Percentiles rank a stretch among this genome's conserved stretches.
These are phyloP conservation scores for Cardiospermum halicacabum DNA, from an alignment of 345 rosid species.

Conservation along the genomic window DNA sequence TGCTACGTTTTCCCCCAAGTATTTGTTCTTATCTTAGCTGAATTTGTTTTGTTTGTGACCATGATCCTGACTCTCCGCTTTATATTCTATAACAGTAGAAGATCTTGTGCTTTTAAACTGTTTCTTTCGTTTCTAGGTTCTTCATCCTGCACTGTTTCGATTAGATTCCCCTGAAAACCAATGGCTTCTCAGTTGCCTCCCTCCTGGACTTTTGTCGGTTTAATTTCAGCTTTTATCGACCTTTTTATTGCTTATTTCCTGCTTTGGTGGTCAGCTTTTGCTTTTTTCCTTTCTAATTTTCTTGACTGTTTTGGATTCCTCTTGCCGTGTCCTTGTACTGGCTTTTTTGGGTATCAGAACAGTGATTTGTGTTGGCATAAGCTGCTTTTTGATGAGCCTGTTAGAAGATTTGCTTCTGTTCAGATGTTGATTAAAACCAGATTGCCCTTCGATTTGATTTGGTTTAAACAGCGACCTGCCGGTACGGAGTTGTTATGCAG, in stretches of 20 bases:
- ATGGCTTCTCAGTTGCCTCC: slow-evolving; percentile 30
- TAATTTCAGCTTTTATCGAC: slow-evolving; percentile 58
- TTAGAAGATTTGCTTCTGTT: slow-evolving; percentile 41
- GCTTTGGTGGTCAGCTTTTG: slow-evolving; percentile 49
- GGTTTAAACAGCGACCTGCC: slow-evolving; percentile 31
- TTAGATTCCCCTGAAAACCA: not conserved
- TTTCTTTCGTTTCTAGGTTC: not conserved
- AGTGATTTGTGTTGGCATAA: slow-evolving; percentile 41
- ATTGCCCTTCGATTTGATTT: slow-evolving; percentile 35
- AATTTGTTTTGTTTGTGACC: not conserved
- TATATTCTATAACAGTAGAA: not conserved
- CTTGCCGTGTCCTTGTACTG: slow-evolving; percentile 64
- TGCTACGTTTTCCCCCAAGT: not conserved
- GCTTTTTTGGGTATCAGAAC: slow-evolving; percentile 38
- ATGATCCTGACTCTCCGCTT: not conserved
- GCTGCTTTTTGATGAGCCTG: slow-evolving; percentile 48
- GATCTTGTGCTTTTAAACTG: not conserved
- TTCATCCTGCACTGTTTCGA: slow-evolving; percentile 9
- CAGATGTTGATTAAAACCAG: slow-evolving; percentile 36
- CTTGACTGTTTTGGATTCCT: slow-evolving; percentile 33
- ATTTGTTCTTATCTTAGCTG: not conserved
- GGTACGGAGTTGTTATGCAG: slow-evolving; percentile 10
- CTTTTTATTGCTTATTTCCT: slow-evolving; percentile 57
- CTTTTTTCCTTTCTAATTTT: slow-evolving; percentile 45
- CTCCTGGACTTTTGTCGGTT: slow-evolving; percentile 46